Evolutionary conservation across 352 stramenopile genomes (phyloP), one percentile per base, ranked within the genome.

Genomic region (Globisporangium solare): DNA sequence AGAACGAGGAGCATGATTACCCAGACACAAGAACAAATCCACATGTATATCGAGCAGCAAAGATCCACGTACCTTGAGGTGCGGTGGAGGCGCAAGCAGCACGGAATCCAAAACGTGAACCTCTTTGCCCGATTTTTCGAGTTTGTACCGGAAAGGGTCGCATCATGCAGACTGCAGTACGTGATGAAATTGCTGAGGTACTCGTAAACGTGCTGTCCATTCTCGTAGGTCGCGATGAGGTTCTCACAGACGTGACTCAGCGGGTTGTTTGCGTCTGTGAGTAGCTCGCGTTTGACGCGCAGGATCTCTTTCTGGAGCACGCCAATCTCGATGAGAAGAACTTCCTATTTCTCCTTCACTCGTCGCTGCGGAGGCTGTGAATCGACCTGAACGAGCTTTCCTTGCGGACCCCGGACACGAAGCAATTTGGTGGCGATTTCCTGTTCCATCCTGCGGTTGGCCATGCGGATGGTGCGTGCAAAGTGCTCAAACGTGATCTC

Each of bases 401-500:
- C 57, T 18, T 85, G 58, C 20, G 88, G 62, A 7, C 60, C 46
- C 8, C 79, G 66, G 50, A 82, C 51, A 1, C 79, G 76, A 51
- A 91, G 65, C 17, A 62, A 77, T 48, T 86, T 86, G 13, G 57
- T 55, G 0, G 81, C 81, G 27, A 91, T 88, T 11, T 74, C 71
- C 32, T 76, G 74, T 59, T 89, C 70, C 61, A 83, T 70, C n/a
- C 52, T 70, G 20, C 79, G 76, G 52, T 91, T 91, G 31, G 86
- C 70, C 6, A 76, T 67, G 31, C 71, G 76, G 43, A 89, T 88
- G 2, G 79, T 77, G 22, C 43, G 27, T 14, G 64, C 70, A 32
- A 91, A 91, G 37, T 85, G 64, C 27, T 79, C 68, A 40, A 89
- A 85, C 6, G 76, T 87, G 68, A 91, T 87, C 53, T 89, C 75